Evolutionary conservation across 345 rosid genomes (phyloP), one percentile per base, ranked within the genome.

Genomic region (Bruguiera gymnorhiza): DNA sequence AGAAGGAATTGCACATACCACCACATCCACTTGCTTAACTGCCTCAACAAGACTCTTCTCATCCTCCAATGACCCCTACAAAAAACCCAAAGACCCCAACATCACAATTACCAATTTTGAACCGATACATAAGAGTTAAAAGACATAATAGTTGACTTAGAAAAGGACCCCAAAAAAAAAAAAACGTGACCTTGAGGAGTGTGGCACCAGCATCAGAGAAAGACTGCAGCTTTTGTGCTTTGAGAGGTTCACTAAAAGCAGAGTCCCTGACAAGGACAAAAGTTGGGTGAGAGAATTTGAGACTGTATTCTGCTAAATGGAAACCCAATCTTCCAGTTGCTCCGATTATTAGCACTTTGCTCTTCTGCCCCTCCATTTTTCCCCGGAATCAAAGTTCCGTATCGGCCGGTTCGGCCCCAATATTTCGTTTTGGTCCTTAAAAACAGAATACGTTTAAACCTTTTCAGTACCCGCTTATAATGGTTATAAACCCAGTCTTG

Each of bases 61-160:
- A 60, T 92, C 91, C 21, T 89, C 86, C 75, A 89, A 66, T n/a
- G 91, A 90, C 51, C 96, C 95, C 96, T 92, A 66, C 2, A 65
- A 29, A 39, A 69, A 59, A 20, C 52, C 19, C n/a, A 19, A 39
- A 20, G 2, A 54, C 65, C 13, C 48, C 24, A 8, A 50, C 8
- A 60, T 5, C 29, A 46, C 30, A 53, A 19, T 31, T 13, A 69
- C n/a, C 15, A 15, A 11, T 43, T 3, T 24, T 8, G 60, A 56
- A 56, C 5, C 30, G 10, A 21, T 56, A 24, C 7, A 56, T 21
- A 10, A 50, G 6, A 0, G 21, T 1, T 11, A 63, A 23, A 34
- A 46, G 50, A 15, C 50, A 3, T 15, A 43, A 43, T 15, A 13
- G 50, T 43, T 13, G 50, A 43, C 30, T 10, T 29, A 39, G 4